Evolutionary conservation across 148 eudicot genomes (phyloP), one percentile per base, ranked within the genome.

Genomic region (Diospyros lotus): DNA sequence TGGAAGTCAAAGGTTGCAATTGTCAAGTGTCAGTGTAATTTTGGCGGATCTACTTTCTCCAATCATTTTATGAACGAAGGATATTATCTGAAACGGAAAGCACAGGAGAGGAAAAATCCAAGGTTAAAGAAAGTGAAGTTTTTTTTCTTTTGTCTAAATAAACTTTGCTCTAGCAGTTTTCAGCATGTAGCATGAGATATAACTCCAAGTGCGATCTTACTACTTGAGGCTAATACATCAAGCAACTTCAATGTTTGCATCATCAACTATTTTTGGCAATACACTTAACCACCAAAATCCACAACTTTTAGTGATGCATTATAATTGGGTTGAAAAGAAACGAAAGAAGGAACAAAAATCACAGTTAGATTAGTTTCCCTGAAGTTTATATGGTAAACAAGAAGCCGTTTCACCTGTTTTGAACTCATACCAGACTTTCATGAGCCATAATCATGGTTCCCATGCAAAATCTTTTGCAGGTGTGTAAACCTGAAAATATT

Each of bases 61-160:
- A 83, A 72, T 92, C 77, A 66, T 84, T 68, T 28, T 87, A 94
- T 18, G 97, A 92, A 84, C 92, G 87, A 64, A 90, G 72, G n/a
- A 75, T 90, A 74, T 51, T 77, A 68, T 84, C 89, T 67, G 81
- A 82, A 71, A 83, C 79, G 45, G 82, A 81, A 15, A 73, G 71
- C 70, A 40, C 46, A 14, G 76, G 72, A 50, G 61, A 64, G 10
- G 76, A 77, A 44, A 80, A 85, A 69, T 76, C 44, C 39, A 73
- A 86, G 54, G 80, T 82, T 73, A 77, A 78, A 78, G 73, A 70
- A 63, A 81, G 75, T 93, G 86, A 84, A 48, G 61, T 46, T 41
- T 13, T 38, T 39, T 46, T 7, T 66, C 55, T 62, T 15, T 70
- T 38, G 12, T 61, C 44, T 45, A 9, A 12, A 17, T 38, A 13